phyloP scores from a whole-genome alignment of 208 protist genomes.

The Crithidia sp. region DNA sequence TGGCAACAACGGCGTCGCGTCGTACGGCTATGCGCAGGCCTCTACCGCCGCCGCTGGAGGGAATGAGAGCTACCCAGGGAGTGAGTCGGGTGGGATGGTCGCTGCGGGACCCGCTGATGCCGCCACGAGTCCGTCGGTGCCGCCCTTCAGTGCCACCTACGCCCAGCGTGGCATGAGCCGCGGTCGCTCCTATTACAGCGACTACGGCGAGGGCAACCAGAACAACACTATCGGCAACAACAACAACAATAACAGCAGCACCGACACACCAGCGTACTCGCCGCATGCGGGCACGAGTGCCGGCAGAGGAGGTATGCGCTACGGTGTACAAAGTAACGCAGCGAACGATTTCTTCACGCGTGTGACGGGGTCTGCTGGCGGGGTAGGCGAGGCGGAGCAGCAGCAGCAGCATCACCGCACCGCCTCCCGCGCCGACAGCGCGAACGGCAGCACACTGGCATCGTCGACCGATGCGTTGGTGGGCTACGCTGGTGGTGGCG shows the following conservation, averaged over 20 bases:
- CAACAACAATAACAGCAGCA: background rate
- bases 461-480: conserved; percentile 4
- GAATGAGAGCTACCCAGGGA: conserved; percentile 1
- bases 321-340: background rate
- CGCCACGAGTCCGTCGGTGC: background rate
- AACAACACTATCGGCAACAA: background rate
- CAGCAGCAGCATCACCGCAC: background rate
- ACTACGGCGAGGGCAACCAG: background rate
- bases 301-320: background rate
- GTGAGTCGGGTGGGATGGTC: background rate
- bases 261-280: background rate
- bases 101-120: background rate
- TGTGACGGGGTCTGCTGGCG: background rate
- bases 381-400: background rate
- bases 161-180: background rate
- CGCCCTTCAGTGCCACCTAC: background rate
- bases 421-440: conserved; percentile 8
- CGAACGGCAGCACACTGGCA: conserved; percentile 5
- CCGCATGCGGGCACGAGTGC: background rate
- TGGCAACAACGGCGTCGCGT: background rate
- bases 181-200: conserved; percentile 9
- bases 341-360: no score
- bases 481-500: conserved; percentile 8
- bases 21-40: conserved; percentile 5
- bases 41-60: background rate